Evolutionary conservation across 1,139 yeast genomes (phyloP).

Genomic region (Saccharomyces uvarum): DNA sequence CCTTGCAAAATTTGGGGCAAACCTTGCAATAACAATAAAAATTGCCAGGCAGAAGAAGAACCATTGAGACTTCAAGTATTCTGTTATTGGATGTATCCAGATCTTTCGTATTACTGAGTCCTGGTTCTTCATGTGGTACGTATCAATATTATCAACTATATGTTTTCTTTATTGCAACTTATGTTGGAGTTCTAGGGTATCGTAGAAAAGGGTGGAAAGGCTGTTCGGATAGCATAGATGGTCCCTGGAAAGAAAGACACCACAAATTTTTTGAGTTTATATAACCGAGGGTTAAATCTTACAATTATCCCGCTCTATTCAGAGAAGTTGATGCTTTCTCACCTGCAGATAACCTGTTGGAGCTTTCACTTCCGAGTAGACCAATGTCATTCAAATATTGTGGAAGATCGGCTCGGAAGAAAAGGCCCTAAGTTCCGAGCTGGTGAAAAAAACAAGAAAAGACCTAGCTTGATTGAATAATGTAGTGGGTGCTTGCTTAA

Average conservation of each 20-base stretch:
- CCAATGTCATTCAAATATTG: neutral
- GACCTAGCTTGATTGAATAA: neutral
- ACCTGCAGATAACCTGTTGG: neutral
- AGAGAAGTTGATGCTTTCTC: neutral
- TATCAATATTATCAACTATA: neutral
- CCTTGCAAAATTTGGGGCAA: constrained; percentile 75
- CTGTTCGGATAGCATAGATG: neutral
- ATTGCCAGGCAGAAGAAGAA: constrained; percentile 65
- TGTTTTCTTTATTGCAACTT: neutral
- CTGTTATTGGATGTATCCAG: constrained; percentile 22
- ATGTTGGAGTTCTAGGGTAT: neutral
- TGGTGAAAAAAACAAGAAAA: neutral
- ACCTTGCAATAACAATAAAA: constrained; percentile 65
- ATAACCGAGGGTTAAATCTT: neutral
- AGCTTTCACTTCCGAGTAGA: neutral
- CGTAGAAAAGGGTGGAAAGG: neutral
- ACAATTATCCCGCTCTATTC: neutral
- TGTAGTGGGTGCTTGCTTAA: neutral
- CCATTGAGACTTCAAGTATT: constrained; percentile 44
- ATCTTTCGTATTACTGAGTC: constrained; percentile 4
- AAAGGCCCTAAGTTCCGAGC: neutral
- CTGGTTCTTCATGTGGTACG: constrained; percentile 1
- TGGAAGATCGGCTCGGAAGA: neutral
- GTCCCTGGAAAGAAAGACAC: neutral
- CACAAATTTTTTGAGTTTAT: neutral